Conservation (phyloP, 2,329 filamentous ascomycete species). For the Colletotrichum magnum region DNA sequence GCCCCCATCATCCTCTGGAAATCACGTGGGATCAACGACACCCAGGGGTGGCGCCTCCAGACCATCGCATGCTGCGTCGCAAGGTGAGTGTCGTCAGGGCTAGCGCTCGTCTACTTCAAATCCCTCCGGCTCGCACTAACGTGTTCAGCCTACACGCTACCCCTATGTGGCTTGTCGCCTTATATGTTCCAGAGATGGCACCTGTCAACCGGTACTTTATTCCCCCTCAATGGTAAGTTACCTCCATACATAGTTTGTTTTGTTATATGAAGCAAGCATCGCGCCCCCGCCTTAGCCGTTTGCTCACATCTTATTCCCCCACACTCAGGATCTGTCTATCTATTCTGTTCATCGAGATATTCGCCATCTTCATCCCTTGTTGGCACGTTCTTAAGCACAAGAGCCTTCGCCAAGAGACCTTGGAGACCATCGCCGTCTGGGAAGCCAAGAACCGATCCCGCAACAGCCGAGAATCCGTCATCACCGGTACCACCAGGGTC, state of each 20-base stretch:
- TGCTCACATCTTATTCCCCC: neutral
- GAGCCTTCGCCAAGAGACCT: conserved; percentile 61
- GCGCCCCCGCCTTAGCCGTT: neutral
- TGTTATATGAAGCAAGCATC: conserved; percentile 44
- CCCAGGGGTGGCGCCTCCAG: conserved; percentile 76
- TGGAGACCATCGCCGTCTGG: conserved; percentile 65
- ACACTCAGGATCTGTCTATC: conserved; percentile 68
- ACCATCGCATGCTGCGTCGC: conserved; percentile 68
- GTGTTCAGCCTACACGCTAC: conserved; percentile 71
- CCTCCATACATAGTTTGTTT: conserved; percentile 12
- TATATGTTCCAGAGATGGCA: conserved; percentile 66
- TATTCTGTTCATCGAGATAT: conserved; percentile 74
- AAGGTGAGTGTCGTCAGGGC: conserved; percentile 51
- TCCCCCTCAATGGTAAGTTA: conserved; percentile 73
- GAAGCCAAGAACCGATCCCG: conserved; percentile 50
- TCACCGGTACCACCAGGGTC: conserved; percentile 48
- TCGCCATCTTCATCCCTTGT: conserved; percentile 75
- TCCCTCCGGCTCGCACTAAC: conserved; percentile 17
- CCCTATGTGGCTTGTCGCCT: conserved; percentile 76
- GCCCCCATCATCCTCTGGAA: conserved; percentile 74
- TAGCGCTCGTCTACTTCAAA: conserved; percentile 23
- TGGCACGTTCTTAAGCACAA: conserved; percentile 66
- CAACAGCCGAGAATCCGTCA: conserved; percentile 21
- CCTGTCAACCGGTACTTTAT: conserved; percentile 68
- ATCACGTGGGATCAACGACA: conserved; percentile 73